A percentile compares a stretch with the other conserved stretches of the same genome.
phyloP scores from a whole-genome alignment of 352 stramenopile species.

The Halophytophthora polymorphica region DNA sequence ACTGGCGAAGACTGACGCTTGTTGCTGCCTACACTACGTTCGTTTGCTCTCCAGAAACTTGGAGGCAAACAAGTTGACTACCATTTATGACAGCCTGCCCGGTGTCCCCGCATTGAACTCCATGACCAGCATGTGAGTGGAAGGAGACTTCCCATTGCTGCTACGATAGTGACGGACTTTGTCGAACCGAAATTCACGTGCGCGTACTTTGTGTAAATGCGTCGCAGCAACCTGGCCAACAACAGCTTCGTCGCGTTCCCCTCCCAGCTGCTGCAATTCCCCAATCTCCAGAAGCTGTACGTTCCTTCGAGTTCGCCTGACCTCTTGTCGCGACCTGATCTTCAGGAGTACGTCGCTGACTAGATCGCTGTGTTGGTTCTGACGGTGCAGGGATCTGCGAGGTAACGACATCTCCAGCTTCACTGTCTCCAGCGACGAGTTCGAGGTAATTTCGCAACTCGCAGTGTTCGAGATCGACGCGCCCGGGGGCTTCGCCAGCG shows the following conservation, averaged over 20 bases:
- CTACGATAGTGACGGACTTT: too few relatives aligned
- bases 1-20: too few relatives aligned
- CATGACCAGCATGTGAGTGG: conserved; percentile 31
- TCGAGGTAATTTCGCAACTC: conserved; percentile 32
- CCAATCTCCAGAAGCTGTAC: conserved; percentile 42
- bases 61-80: conserved; percentile 29
- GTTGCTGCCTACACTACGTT: not conserved
- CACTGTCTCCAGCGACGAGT: conserved; percentile 32
- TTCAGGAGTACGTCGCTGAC: not conserved
- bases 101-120: conserved; percentile 14
- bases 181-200: conserved; percentile 8
- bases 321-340: not conserved
- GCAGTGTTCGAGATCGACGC: conserved; percentile 26
- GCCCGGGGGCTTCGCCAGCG: not conserved
- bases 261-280: conserved; percentile 33
- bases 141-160: too few relatives aligned
- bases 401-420: conserved; percentile 42
- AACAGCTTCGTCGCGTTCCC: conserved; percentile 45
- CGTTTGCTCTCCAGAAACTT: conserved; percentile 20
- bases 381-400: conserved; percentile 30
- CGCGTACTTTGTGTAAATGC: not conserved
- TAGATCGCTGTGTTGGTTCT: not conserved
- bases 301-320: conserved; percentile 5
- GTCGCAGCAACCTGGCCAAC: conserved; percentile 36
- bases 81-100: conserved; percentile 27